Percentiles rank a stretch among this genome's conserved stretches.
Evolutionary conservation across 805 yeast species (phyloP).

Genomic region (Zygosaccharomyces rouxii): DNA sequence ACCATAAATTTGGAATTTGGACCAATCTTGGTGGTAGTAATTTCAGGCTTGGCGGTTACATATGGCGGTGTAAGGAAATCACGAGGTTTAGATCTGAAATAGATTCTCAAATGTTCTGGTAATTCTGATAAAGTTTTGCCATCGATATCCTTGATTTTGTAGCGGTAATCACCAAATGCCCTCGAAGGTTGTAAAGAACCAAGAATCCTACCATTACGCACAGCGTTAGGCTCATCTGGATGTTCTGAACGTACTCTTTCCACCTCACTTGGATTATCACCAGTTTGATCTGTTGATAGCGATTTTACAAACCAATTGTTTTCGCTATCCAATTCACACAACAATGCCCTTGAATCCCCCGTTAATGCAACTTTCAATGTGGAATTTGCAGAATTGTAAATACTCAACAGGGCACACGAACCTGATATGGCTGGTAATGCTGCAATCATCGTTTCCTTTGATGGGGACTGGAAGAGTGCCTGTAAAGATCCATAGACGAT

Average conservation of each 20-base stretch:
- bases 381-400: constrained; percentile 73
- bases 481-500: constrained; percentile 73
- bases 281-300: constrained; percentile 88
- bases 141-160: constrained; percentile 64
- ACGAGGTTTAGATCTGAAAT: constrained; percentile 73
- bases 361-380: constrained; percentile 85
- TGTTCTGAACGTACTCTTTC: constrained; percentile 79
- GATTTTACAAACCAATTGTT: constrained; percentile 87
- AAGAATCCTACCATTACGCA: constrained; percentile 81
- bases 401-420: constrained; percentile 84
- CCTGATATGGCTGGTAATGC: constrained; percentile 95
- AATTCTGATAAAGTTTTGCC: constrained; percentile 46
- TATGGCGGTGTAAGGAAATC: constrained; percentile 87
- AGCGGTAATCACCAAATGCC: constrained; percentile 96
- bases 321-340: constrained; percentile 62
- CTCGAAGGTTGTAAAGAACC: constrained; percentile 94
- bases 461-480: constrained; percentile 61
- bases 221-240: constrained; percentile 82
- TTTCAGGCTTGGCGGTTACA: constrained; percentile 93
- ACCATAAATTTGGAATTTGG: constrained; percentile 79
- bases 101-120: constrained; percentile 75
- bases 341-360: constrained; percentile 91
- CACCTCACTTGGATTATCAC: constrained; percentile 83
- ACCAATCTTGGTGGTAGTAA: constrained; percentile 72
- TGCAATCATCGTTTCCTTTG: constrained; percentile 50